Conservation (phyloP, 2,329 filamentous ascomycete genomes). For the Talaromyces sp. region DNA sequence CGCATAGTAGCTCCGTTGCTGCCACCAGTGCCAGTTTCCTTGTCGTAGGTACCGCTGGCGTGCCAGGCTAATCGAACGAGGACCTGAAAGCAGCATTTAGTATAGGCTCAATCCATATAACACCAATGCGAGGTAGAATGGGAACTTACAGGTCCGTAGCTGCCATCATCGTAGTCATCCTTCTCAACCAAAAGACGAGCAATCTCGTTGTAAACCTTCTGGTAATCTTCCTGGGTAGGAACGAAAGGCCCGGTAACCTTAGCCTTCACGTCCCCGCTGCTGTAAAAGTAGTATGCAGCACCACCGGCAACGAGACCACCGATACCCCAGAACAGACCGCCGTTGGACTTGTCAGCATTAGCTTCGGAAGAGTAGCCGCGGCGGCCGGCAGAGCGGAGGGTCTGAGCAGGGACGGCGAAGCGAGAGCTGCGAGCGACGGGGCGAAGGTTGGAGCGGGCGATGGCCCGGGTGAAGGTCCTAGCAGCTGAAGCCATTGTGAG, state of each 20-base stretch:
- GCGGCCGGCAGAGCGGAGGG: slow-evolving; percentile 69
- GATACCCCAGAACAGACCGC: slow-evolving; percentile 56
- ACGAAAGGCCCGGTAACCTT: slow-evolving; percentile 58
- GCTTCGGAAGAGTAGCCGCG: slow-evolving; percentile 76
- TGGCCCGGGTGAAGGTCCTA: slow-evolving; percentile 40
- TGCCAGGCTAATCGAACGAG: slow-evolving; percentile 92
- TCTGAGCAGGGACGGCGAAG: slow-evolving; percentile 58
- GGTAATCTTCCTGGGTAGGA: slow-evolving; percentile 82
- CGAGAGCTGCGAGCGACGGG: slow-evolving; percentile 54
- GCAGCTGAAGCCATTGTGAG: slow-evolving; percentile 42
- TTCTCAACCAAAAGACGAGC: slow-evolving; percentile 77
- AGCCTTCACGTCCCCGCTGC: slow-evolving; percentile 48
- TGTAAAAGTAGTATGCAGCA: slow-evolving; percentile 63
- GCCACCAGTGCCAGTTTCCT: slow-evolving; percentile 80
- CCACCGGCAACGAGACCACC: slow-evolving; percentile 59
- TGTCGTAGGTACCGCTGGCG: slow-evolving; percentile 86
- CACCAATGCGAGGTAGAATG: neutral
- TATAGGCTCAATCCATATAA: neutral
- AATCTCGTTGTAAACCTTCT: slow-evolving; percentile 89
- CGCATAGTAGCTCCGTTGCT: slow-evolving; percentile 98
- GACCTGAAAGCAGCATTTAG: slow-evolving; percentile 42
- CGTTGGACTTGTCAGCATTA: slow-evolving; percentile 49
- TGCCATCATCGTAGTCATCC: slow-evolving; percentile 94
- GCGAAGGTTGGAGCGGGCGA: slow-evolving; percentile 42
- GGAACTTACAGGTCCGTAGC: slow-evolving; percentile 71